Percentiles rank a stretch among this genome's conserved stretches.
Conservation (phyloP, 192 early-diverging fungal species). For the Coemansia sp. region DNA sequence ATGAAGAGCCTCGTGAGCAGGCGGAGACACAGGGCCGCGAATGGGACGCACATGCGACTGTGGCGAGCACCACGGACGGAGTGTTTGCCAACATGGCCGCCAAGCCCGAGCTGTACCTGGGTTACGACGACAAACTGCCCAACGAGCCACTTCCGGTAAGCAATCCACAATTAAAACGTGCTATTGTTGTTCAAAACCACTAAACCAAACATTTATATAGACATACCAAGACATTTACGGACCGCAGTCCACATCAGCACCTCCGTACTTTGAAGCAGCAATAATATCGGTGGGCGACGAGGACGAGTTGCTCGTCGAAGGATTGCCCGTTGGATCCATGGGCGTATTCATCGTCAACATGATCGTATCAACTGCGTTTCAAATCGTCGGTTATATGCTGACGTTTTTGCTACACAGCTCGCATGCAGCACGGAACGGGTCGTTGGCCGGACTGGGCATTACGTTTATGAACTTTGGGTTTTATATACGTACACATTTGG, state of each 20-base stretch:
- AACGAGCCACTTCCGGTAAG: constrained; percentile 35
- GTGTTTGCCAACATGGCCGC: constrained; percentile 58
- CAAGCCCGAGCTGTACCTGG: constrained; percentile 51
- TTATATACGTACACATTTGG: constrained; percentile 64
- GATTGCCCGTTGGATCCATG: constrained; percentile 82
- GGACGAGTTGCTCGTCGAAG: constrained; percentile 87
- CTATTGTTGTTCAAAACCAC: too few relatives aligned
- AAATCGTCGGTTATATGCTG: constrained; percentile 86
- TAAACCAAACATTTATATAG: not conserved
- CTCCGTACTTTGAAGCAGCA: constrained; percentile 79
- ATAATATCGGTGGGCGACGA: constrained; percentile 72
- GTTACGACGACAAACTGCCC: constrained; percentile 51
- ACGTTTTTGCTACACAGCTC: constrained; percentile 87
- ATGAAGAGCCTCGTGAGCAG: constrained; percentile 8
- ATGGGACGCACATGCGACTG: not conserved
- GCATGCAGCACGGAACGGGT: constrained; percentile 83
- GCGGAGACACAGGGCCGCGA: not conserved
- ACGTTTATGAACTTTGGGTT: constrained; percentile 78
- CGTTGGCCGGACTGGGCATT: constrained; percentile 77
- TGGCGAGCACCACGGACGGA: constrained; percentile 48
- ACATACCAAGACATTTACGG: constrained; percentile 77
- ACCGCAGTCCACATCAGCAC: constrained; percentile 60
- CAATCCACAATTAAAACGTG: too few relatives aligned
- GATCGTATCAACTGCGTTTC: constrained; percentile 75
- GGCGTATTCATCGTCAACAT: constrained; percentile 80